A percentile compares a stretch with the other conserved stretches of the same genome.
Evolutionary conservation across 2,329 filamentous ascomycete species (phyloP).

Genomic region (Xylaria sp.): DNA sequence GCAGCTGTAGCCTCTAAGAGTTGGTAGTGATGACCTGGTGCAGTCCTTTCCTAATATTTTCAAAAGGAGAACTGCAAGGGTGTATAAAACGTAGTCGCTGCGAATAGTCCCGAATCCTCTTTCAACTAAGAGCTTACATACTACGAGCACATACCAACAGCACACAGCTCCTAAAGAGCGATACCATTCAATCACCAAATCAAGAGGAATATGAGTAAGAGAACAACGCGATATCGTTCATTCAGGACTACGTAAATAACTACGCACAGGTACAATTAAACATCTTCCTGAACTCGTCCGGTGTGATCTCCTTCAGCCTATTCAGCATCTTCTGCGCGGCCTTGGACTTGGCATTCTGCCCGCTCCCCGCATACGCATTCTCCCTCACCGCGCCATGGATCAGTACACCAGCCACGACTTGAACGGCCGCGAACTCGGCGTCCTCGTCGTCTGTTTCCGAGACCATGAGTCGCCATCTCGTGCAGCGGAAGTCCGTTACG

Average conservation of each 20-base stretch:
- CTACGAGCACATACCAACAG: no score
- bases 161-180: not conserved
- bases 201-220: not conserved
- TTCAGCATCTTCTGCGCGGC: constrained; percentile 66
- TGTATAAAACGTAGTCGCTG: no score
- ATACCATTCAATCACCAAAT: not conserved
- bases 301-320: constrained; percentile 50
- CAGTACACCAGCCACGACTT: constrained; percentile 74
- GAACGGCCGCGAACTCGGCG: constrained; percentile 49
- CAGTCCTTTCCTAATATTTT: no score
- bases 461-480: constrained; percentile 57
- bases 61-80: no score
- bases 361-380: constrained; percentile 64
- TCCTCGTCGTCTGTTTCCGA: constrained; percentile 53
- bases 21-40: no score
- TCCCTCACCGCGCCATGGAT: constrained; percentile 75
- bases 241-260: constrained; percentile 22
- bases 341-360: constrained; percentile 73
- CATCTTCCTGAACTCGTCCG: constrained; percentile 62
- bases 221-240: constrained; percentile 11
- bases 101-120: no score
- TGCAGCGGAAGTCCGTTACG: constrained; percentile 68
- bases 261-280: constrained; percentile 68
- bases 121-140: no score
- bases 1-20: not conserved